Conservation (phyloP, 1,284 basidiomycete genomes). For the Marasmius oreades region DNA sequence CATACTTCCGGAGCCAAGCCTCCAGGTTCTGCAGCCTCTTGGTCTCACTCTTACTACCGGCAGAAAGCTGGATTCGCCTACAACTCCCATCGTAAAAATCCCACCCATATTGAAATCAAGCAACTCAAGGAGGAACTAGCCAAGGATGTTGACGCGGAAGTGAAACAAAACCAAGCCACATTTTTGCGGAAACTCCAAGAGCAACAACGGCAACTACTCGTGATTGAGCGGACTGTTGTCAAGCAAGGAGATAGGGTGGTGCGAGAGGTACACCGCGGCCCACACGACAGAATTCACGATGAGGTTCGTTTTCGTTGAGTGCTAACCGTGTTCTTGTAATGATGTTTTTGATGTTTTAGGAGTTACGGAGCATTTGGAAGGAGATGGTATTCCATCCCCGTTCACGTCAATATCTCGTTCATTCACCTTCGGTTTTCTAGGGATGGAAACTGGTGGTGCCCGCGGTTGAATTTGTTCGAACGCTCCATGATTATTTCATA, state of each 20-base stretch:
- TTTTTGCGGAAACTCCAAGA: slow-evolving; percentile 18
- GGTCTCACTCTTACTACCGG: no score
- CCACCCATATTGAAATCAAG: neutral
- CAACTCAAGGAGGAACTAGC: slow-evolving; percentile 13
- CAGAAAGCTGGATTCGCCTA: no score
- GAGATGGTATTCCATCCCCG: slow-evolving; percentile 17
- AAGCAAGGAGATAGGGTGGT: slow-evolving; percentile 17
- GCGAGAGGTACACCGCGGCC: slow-evolving; percentile 14
- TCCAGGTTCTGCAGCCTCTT: no score
- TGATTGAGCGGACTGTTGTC: slow-evolving; percentile 8
- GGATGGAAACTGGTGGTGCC: slow-evolving; percentile 9
- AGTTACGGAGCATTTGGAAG: slow-evolving; percentile 21
- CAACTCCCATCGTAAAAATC: no score
- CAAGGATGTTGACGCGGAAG: slow-evolving; percentile 13
- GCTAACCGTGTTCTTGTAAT: neutral
- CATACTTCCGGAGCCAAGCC: no score
- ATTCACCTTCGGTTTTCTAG: no score
- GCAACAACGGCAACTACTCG: slow-evolving; percentile 13
- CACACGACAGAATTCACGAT: slow-evolving; percentile 18
- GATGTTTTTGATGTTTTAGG: slow-evolving; percentile 11
- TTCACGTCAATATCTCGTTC: no score
- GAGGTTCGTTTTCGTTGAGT: slow-evolving; percentile 15
- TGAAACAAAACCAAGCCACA: slow-evolving; percentile 16
- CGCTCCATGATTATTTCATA: slow-evolving; percentile 7
- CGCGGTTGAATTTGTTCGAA: slow-evolving; percentile 4